Evolutionary conservation across 176 grass and related monocot species (phyloP).

Genomic region (Thinopyrum elongatum): DNA sequence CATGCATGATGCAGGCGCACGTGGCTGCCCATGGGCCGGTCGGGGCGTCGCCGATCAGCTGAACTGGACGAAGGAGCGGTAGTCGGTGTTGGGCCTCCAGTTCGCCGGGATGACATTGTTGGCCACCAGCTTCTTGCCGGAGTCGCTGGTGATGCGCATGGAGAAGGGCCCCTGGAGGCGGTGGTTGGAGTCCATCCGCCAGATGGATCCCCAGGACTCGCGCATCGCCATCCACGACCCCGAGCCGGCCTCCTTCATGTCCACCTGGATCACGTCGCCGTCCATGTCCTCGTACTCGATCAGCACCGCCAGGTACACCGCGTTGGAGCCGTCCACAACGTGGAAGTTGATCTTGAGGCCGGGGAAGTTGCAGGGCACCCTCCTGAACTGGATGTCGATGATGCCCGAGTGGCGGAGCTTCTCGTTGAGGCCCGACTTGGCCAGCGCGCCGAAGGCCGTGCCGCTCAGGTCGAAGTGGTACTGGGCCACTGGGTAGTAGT

Average conservation of each 20-base stretch:
- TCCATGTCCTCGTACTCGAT: slow-evolving; percentile 55
- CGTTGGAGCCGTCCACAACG: slow-evolving; percentile 56
- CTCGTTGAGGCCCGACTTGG: slow-evolving; percentile 26
- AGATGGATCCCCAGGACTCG: slow-evolving; percentile 56
- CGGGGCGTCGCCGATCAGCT: neutral
- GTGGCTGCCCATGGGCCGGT: neutral
- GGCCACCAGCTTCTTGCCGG: slow-evolving; percentile 37
- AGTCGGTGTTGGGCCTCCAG: slow-evolving; percentile 50
- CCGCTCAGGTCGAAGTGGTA: slow-evolving; percentile 75
- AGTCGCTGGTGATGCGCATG: slow-evolving; percentile 36
- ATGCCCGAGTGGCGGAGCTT: slow-evolving; percentile 61
- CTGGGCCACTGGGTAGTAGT: slow-evolving; percentile 48
- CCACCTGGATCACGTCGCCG: slow-evolving; percentile 43
- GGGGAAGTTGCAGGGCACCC: slow-evolving; percentile 41
- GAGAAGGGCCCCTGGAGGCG: slow-evolving; percentile 54
- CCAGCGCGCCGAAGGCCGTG: slow-evolving; percentile 52
- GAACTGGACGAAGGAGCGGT: slow-evolving; percentile 49
- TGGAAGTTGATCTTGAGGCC: slow-evolving; percentile 49
- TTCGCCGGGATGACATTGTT: slow-evolving; percentile 50
- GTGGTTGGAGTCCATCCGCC: slow-evolving; percentile 58
- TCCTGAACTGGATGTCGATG: slow-evolving; percentile 50
- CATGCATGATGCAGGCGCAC: neutral
- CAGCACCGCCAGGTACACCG: slow-evolving; percentile 51
- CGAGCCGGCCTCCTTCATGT: slow-evolving; percentile 34
- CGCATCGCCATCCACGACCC: slow-evolving; percentile 43